Percentiles rank a stretch among this genome's conserved stretches.
Evolutionary conservation across 75 land plant species (phyloP).

Genomic region (Picea sitchensis): DNA sequence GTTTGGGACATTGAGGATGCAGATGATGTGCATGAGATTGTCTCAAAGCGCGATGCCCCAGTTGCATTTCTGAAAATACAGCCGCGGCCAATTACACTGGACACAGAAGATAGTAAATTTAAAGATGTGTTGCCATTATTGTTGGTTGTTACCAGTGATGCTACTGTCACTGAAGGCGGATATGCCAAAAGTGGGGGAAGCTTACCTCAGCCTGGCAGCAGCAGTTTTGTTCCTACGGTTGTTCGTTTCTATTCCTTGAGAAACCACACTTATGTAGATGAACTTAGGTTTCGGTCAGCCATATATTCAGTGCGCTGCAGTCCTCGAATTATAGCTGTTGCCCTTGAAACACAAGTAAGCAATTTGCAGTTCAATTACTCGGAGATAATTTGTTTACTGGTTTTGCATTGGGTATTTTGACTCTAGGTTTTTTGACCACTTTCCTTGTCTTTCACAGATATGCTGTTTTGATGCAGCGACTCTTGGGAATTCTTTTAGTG

Average conservation of each 20-base stretch:
- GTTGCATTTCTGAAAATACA: constrained; percentile 44
- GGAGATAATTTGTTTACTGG: neutral
- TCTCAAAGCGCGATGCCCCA: constrained; percentile 54
- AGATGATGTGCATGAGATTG: constrained; percentile 36
- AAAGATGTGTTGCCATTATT: constrained; percentile 32
- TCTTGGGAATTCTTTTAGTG: constrained; percentile 76
- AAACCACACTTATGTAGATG: constrained; percentile 73
- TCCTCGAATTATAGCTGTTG: constrained; percentile 77
- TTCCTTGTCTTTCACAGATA: constrained; percentile 52
- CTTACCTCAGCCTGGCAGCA: constrained; percentile 18
- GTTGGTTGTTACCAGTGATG: constrained; percentile 41
- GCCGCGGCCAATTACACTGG: constrained; percentile 21
- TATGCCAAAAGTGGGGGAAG: constrained; percentile 20
- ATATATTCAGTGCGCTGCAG: constrained; percentile 92
- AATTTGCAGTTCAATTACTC: neutral
- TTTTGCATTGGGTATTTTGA: constrained; percentile 13
- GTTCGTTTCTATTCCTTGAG: constrained; percentile 79
- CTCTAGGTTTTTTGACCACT: neutral
- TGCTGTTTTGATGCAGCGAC: constrained; percentile 90
- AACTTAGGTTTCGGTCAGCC: constrained; percentile 74
- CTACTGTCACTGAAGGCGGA: constrained; percentile 11
- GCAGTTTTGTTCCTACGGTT: constrained; percentile 53
- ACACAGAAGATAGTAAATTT: constrained; percentile 17
- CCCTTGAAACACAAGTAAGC: constrained; percentile 72
- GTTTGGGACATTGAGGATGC: constrained; percentile 59